These are phyloP conservation scores for Aspergillus hiratsukae DNA, from an alignment of 2,329 filamentous ascomycete genomes.

Conservation along the genomic window DNA sequence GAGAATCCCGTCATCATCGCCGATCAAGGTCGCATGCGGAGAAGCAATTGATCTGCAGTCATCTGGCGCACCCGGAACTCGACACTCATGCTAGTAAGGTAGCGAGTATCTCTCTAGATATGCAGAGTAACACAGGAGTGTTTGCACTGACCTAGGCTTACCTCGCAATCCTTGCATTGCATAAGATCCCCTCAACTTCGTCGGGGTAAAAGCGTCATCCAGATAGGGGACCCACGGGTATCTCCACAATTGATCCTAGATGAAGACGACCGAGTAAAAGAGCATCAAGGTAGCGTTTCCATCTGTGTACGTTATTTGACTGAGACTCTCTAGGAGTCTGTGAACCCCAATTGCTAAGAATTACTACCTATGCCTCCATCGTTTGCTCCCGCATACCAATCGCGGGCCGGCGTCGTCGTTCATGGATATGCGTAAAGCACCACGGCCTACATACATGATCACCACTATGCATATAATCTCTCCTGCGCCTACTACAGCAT, in stretches of 20 bases:
- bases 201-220: neutral
- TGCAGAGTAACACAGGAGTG: neutral
- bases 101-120: neutral
- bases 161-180: neutral
- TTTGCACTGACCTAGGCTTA: neutral
- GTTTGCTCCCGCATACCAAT: neutral
- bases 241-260: neutral
- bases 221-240: neutral
- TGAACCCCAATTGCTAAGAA: neutral
- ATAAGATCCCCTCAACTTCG: neutral
- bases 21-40: conserved; percentile 1
- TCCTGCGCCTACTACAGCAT: neutral
- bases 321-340: neutral
- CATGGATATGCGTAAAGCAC: neutral
- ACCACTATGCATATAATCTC: neutral
- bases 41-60: neutral
- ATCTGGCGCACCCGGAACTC: neutral
- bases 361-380: neutral
- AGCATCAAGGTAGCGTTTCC: neutral
- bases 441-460: no score
- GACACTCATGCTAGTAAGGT: neutral
- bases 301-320: neutral
- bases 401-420: neutral
- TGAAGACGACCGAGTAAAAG: no score
- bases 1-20: neutral